Evolutionary conservation across 148 eudicot genomes (phyloP).

Genomic region (Persicaria tinctoria): DNA sequence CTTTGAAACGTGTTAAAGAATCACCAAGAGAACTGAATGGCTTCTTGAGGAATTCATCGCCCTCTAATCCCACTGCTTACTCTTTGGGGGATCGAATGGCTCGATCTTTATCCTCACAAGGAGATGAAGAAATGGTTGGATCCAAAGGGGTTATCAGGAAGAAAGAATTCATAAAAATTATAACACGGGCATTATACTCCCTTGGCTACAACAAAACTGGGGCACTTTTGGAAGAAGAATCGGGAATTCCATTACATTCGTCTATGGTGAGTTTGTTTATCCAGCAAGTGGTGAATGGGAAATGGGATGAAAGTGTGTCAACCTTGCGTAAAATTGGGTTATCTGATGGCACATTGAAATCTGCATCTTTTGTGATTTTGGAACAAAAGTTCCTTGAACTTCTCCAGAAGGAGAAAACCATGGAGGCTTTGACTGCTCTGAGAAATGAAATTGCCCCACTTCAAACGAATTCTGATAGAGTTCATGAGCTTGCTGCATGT

Average conservation of each 20-base stretch:
- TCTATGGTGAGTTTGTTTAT: constrained; percentile 44
- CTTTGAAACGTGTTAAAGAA: constrained; percentile 44
- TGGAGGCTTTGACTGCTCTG: constrained; percentile 65
- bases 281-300: constrained; percentile 62
- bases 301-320: constrained; percentile 66
- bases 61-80: constrained; percentile 23
- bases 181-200: constrained; percentile 64
- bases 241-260: constrained; percentile 60
- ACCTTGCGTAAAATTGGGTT: constrained; percentile 48
- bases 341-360: constrained; percentile 40
- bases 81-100: constrained; percentile 58
- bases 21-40: constrained; percentile 31
- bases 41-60: constrained; percentile 23
- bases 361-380: constrained; percentile 62
- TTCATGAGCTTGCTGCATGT: constrained; percentile 55
- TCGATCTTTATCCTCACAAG: constrained; percentile 49
- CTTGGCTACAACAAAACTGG: constrained; percentile 71
- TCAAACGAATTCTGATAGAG: constrained; percentile 34
- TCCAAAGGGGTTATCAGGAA: constrained; percentile 54
- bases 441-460: constrained; percentile 70
- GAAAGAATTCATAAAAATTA: constrained; percentile 57
- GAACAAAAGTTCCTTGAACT: constrained; percentile 82
- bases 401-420: constrained; percentile 40
- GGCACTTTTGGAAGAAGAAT: constrained; percentile 66
- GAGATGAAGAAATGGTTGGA: constrained; percentile 63